Conservation (phyloP, 495 filamentous ascomycete genomes). For the Friedmanniomyces simplex region DNA sequence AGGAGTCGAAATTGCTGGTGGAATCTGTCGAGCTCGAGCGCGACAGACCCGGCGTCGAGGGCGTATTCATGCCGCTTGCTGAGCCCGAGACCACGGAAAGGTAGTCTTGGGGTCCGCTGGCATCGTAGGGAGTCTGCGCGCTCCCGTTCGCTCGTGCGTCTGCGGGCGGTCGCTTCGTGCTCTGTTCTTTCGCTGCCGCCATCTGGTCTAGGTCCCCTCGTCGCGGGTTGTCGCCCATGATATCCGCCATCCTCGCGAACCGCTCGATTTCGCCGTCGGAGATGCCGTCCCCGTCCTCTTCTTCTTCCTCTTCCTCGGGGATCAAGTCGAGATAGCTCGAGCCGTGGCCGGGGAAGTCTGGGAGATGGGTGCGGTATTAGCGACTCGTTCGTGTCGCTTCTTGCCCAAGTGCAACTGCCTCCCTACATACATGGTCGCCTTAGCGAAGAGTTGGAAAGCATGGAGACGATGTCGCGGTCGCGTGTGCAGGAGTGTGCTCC, state of each 20-base stretch:
- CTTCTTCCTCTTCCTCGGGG: slow-evolving; percentile 9
- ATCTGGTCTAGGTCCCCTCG: slow-evolving; percentile 6
- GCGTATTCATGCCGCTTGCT: slow-evolving; percentile 7
- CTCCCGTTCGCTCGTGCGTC: background rate
- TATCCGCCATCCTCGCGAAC: slow-evolving; percentile 16
- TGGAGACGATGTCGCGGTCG: background rate
- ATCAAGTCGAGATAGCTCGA: slow-evolving; percentile 14
- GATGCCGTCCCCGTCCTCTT: slow-evolving; percentile 2
- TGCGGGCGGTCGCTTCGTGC: background rate
- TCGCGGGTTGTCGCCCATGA: slow-evolving; percentile 3
- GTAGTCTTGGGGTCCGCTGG: slow-evolving; percentile 13
- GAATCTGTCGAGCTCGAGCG: slow-evolving; percentile 65
- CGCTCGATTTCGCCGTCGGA: slow-evolving; percentile 5
- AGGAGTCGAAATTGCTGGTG: slow-evolving; percentile 57
- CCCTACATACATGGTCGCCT: background rate
- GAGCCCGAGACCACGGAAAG: slow-evolving; percentile 1
- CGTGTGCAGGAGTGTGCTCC: no score
- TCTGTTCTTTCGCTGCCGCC: slow-evolving; percentile 13
- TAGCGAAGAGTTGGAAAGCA: background rate
- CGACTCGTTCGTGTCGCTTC: no score
- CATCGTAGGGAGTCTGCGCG: background rate
- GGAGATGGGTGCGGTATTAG: background rate
- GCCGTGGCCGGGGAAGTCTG: slow-evolving; percentile 7
- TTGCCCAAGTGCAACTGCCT: background rate
- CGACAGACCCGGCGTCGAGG: slow-evolving; percentile 38